phyloP scores from a whole-genome alignment of 805 yeast species.

The Saccharomycopsis vini region DNA sequence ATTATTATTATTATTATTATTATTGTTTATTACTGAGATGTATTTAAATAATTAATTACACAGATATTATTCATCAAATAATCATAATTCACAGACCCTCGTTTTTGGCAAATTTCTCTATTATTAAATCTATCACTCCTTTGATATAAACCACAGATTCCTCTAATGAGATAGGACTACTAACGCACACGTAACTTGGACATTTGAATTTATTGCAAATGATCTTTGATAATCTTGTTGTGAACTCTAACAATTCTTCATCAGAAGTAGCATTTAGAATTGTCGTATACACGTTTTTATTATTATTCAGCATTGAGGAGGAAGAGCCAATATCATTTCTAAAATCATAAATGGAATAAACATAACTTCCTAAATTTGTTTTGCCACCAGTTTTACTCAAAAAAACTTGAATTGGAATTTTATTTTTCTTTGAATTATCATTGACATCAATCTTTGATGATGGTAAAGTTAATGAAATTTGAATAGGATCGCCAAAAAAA shows the following conservation, averaged over 20 bases:
- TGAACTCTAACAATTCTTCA: slow-evolving; percentile 33
- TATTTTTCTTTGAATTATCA: slow-evolving; percentile 1
- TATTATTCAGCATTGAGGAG: background rate
- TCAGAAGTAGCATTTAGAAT: slow-evolving; percentile 32
- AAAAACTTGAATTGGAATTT: slow-evolving; percentile 31
- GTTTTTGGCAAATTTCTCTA: slow-evolving; percentile 15
- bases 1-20: too few species aligned
- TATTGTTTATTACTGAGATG: too few species aligned
- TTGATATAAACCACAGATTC: slow-evolving; percentile 27
- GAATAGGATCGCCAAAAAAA: slow-evolving; percentile 14
- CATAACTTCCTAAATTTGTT: slow-evolving; percentile 33
- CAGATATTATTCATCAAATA: too few species aligned
- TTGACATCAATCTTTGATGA: background rate
- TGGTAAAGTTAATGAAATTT: slow-evolving; percentile 16
- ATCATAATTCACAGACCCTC: too few species aligned
- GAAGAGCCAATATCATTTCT: slow-evolving; percentile 15
- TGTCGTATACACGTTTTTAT: slow-evolving; percentile 31
- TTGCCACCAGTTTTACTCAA: slow-evolving; percentile 28
- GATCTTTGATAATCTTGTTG: slow-evolving; percentile 35
- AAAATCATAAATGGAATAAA: slow-evolving; percentile 34
- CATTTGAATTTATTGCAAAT: slow-evolving; percentile 31
- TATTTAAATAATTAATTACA: too few species aligned
- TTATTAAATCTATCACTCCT: slow-evolving; percentile 26
- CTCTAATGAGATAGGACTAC: slow-evolving; percentile 31
- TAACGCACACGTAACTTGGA: slow-evolving; percentile 39